Conservation (phyloP, 1,139 yeast genomes). For the Debaryomycetaceae sp. region DNA sequence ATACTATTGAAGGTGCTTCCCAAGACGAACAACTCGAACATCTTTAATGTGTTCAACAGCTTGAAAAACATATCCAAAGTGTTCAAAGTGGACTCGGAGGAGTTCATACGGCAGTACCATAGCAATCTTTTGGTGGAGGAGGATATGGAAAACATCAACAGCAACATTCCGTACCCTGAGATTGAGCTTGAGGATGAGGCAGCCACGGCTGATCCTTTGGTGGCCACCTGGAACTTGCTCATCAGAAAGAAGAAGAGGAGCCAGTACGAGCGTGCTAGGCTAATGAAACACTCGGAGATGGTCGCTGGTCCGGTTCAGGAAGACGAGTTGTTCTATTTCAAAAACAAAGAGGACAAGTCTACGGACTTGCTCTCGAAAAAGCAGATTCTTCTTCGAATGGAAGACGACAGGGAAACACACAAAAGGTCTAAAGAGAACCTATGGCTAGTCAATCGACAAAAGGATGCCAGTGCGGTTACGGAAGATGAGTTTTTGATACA, state of each 20-base stretch:
- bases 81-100: slow-evolving; percentile 28
- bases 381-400: slow-evolving; percentile 72
- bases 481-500: slow-evolving; percentile 57
- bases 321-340: slow-evolving; percentile 28
- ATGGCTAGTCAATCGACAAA: slow-evolving; percentile 63
- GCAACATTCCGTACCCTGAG: slow-evolving; percentile 34
- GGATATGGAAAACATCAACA: slow-evolving; percentile 33
- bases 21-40: slow-evolving; percentile 46
- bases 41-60: slow-evolving; percentile 41
- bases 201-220: slow-evolving; percentile 20
- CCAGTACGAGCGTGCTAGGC: slow-evolving; percentile 44
- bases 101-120: slow-evolving; percentile 24
- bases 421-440: slow-evolving; percentile 72
- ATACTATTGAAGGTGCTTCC: slow-evolving; percentile 54
- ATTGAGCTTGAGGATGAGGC: slow-evolving; percentile 19
- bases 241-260: slow-evolving; percentile 48
- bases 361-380: slow-evolving; percentile 37
- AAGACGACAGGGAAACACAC: slow-evolving; percentile 82
- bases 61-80: slow-evolving; percentile 37
- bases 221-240: slow-evolving; percentile 48
- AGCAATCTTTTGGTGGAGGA: slow-evolving; percentile 27
- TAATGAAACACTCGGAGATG: slow-evolving; percentile 26
- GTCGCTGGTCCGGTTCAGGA: slow-evolving; percentile 25
- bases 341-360: slow-evolving; percentile 21
- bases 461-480: slow-evolving; percentile 31